Conservation (phyloP, 495 filamentous ascomycete species). For the Aspergillus sclerotiicarbonarius region DNA sequence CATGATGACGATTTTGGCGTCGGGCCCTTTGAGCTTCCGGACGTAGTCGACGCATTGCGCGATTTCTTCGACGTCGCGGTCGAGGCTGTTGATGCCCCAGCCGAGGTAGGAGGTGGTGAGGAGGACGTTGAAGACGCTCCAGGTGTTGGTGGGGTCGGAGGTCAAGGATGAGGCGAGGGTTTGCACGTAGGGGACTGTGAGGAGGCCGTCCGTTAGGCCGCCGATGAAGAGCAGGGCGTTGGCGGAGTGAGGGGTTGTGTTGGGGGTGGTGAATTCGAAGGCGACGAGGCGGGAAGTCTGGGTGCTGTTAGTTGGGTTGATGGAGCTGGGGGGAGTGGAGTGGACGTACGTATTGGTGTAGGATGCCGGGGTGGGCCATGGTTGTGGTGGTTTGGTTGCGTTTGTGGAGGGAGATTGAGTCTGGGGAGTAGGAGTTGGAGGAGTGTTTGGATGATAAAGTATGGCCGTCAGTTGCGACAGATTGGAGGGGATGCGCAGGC, state of each 20-base stretch:
- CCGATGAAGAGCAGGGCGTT: constrained; percentile 79
- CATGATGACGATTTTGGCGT: constrained; percentile 72
- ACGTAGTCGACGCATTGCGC: constrained; percentile 71
- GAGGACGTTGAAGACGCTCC: constrained; percentile 60
- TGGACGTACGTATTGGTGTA: constrained; percentile 40
- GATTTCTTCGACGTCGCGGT: constrained; percentile 72
- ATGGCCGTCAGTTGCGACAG: neutral
- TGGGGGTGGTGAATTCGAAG: constrained; percentile 54
- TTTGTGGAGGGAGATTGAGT: neutral
- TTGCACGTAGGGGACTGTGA: constrained; percentile 62
- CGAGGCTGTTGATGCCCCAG: constrained; percentile 69
- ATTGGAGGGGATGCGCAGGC: neutral
- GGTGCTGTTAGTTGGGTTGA: constrained; percentile 11
- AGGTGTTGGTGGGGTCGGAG: constrained; percentile 49
- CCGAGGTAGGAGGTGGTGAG: constrained; percentile 65
- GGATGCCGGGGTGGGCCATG: constrained; percentile 28
- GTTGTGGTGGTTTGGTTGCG: constrained; percentile 2
- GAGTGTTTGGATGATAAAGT: constrained; percentile 1
- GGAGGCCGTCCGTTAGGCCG: constrained; percentile 78
- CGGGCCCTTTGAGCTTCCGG: constrained; percentile 31
- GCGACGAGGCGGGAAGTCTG: constrained; percentile 55
- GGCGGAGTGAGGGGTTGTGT: constrained; percentile 22
- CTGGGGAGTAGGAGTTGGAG: neutral
- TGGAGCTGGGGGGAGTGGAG: neutral
- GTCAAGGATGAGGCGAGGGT: constrained; percentile 50